phyloP scores from a whole-genome alignment of 495 filamentous ascomycete genomes.

The Beverwykella pulmonaria region DNA sequence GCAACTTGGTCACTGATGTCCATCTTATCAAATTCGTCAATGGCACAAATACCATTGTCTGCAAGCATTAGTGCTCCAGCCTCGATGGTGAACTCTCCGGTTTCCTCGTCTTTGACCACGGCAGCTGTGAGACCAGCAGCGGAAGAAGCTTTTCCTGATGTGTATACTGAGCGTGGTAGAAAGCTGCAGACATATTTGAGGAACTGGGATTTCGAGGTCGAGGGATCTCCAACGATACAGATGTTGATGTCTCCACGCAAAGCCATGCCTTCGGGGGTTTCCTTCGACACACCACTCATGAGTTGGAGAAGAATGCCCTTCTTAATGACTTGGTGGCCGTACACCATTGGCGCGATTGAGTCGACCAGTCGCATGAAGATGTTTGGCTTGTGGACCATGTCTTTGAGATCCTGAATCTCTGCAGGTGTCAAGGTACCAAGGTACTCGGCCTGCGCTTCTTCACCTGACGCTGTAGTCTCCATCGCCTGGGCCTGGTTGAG shows the following conservation, averaged over 20 bases:
- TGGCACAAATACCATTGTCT: conserved; percentile 95
- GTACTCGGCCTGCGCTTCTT: conserved; percentile 86
- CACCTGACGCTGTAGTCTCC: conserved; percentile 68
- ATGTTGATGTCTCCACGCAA: conserved; percentile 98
- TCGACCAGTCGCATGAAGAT: conserved; percentile 93
- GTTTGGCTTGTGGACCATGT: conserved; percentile 92
- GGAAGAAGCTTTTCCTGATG: conserved; percentile 95
- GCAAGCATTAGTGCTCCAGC: conserved; percentile 98
- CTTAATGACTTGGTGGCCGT: conserved; percentile 96
- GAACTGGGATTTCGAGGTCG: conserved; percentile 98
- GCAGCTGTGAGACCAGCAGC: conserved; percentile 97
- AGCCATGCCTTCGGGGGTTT: conserved; percentile 86
- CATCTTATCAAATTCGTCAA: conserved; percentile 99
- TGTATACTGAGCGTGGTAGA: conserved; percentile 94
- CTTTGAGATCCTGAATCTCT: conserved; percentile 88
- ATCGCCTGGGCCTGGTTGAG: conserved; percentile 69
- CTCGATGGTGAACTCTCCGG: conserved; percentile 98
- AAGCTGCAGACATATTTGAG: conserved; percentile 97
- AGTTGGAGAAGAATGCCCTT: conserved; percentile 93
- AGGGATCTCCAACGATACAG: conserved; percentile 96
- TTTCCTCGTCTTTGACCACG: conserved; percentile 97
- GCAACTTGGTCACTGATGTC: conserved; percentile 96
- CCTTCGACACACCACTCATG: conserved; percentile 89
- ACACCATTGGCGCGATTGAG: conserved; percentile 95
- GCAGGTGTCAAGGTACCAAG: conserved; percentile 76